phyloP scores from a whole-genome alignment of 495 filamentous ascomycete genomes.

The Cryomyces antarcticus region DNA sequence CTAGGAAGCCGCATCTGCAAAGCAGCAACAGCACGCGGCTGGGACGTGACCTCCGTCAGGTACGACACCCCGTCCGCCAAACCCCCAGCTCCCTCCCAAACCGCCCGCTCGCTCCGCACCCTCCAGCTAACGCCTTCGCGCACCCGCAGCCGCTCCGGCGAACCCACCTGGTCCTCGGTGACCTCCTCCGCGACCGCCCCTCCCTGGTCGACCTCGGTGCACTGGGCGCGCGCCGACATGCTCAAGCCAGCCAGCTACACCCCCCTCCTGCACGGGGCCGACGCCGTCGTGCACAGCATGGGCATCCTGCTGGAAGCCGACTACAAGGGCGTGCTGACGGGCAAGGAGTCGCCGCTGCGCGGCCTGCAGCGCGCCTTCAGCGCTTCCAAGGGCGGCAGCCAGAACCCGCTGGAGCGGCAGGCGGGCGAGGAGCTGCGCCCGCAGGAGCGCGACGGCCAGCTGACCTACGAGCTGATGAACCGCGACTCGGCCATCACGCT shows the following conservation, averaged over 20 bases:
- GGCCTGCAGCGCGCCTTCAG: slow-evolving; percentile 64
- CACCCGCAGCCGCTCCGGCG: slow-evolving; percentile 57
- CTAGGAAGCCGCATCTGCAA: slow-evolving; percentile 76
- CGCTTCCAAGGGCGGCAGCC: slow-evolving; percentile 36
- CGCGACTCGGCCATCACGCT: slow-evolving; percentile 69
- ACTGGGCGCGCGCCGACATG: slow-evolving; percentile 77
- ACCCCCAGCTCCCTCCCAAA: background rate
- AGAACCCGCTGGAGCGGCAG: slow-evolving; percentile 40
- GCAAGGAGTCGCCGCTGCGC: slow-evolving; percentile 51
- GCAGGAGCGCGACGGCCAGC: slow-evolving; percentile 46
- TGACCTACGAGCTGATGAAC: slow-evolving; percentile 98
- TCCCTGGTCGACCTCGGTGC: slow-evolving; percentile 58
- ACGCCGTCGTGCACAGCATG: slow-evolving; percentile 79
- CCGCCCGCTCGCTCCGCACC: background rate
- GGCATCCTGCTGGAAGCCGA: slow-evolving; percentile 95
- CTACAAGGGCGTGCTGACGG: slow-evolving; percentile 81
- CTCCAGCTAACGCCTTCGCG: background rate
- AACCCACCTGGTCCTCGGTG: slow-evolving; percentile 62
- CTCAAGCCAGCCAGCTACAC: slow-evolving; percentile 62
- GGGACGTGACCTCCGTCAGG: slow-evolving; percentile 82
- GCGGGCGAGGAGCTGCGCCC: slow-evolving; percentile 31
- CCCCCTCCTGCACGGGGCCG: slow-evolving; percentile 45
- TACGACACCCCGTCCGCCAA: slow-evolving; percentile 16
- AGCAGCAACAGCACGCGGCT: slow-evolving; percentile 58
- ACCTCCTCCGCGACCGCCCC: slow-evolving; percentile 55